These are phyloP conservation scores for Auricularia auricula-judae DNA, from an alignment of 768 basidiomycete genomes.

Conservation along the genomic window DNA sequence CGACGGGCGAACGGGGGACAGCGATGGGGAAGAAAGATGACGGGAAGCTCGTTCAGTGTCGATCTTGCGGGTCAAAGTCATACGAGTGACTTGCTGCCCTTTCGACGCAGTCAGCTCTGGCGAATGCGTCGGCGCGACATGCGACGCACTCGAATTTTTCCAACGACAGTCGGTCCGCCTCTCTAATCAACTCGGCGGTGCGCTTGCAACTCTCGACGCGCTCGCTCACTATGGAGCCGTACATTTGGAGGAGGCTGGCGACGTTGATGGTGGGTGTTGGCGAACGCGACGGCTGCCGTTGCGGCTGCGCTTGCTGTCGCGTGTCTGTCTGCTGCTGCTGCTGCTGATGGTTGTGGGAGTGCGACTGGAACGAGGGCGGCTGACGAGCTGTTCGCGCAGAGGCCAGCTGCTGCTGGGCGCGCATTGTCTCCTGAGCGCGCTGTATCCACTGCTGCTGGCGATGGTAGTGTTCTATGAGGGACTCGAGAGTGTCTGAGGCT, in stretches of 20 bases:
- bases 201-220: background rate
- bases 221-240: background rate
- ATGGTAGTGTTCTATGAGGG: conserved; percentile 56
- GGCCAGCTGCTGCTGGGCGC: conserved; percentile 17
- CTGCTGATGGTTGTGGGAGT: no score
- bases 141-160: background rate
- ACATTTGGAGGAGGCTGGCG: background rate
- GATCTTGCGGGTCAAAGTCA: no score
- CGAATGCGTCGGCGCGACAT: background rate
- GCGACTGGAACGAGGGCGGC: no score
- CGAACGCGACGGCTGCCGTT: background rate
- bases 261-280: background rate
- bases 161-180: background rate
- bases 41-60: no score
- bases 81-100: no score
- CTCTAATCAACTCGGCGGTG: background rate
- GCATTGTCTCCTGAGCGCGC: conserved; percentile 48
- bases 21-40: no score
- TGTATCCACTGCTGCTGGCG: conserved; percentile 64
- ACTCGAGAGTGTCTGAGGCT: conserved; percentile 51
- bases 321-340: background rate
- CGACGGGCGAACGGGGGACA: no score
- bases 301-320: background rate
- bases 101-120: no score
- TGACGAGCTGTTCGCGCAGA: no score